A percentile compares a stretch with the other conserved stretches of the same genome.
phyloP scores from a whole-genome alignment of 2,329 filamentous ascomycete genomes.

The Botrytis paeoniae region DNA sequence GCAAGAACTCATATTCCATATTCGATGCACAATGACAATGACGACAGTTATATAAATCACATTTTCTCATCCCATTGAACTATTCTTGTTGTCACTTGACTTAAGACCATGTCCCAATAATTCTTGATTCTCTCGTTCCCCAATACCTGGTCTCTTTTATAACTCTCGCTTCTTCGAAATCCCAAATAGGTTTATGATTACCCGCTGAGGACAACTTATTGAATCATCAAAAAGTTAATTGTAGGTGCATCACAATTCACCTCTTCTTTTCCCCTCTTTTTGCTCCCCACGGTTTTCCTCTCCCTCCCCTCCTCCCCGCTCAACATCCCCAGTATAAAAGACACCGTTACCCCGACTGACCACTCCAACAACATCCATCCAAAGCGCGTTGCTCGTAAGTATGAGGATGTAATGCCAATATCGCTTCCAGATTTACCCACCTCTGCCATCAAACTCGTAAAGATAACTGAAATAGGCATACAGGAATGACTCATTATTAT shows the following conservation, averaged over 20 bases:
- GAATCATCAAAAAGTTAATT: no score
- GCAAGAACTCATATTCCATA: no score
- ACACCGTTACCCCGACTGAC: neutral
- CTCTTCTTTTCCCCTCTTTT: no score
- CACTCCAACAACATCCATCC: neutral
- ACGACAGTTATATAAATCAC: no score
- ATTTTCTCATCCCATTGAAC: no score
- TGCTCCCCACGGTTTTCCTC: no score
- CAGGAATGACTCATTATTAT: neutral
- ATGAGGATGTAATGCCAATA: rapidly evolving
- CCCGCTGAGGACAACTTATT: neutral
- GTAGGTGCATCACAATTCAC: neutral
- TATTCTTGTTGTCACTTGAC: no score
- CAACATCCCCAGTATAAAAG: no score
- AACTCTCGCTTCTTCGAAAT: neutral
- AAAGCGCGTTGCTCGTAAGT: rapidly evolving
- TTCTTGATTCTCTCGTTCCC: neutral
- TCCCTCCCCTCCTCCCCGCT: no score
- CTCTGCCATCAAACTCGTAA: neutral
- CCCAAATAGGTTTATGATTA: rapidly evolving
- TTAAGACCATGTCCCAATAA: neutral
- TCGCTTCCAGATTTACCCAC: neutral
- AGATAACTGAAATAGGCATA: neutral
- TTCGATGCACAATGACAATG: no score
- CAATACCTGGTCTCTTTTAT: neutral